Evolutionary conservation across 306 rosid genomes (phyloP).

Genomic region (Astragalus glycyphyllos): DNA sequence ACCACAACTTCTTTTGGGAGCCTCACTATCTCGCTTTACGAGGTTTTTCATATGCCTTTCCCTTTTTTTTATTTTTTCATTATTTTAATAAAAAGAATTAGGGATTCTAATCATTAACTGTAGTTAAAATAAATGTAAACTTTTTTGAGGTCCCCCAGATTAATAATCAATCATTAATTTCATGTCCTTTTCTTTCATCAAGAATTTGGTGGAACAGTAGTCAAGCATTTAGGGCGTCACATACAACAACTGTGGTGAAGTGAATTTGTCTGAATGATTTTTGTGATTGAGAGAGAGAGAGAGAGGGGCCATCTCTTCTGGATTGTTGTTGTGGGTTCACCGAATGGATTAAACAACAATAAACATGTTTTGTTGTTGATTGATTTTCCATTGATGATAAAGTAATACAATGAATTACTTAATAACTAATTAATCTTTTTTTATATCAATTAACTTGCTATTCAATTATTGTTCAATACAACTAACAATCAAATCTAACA

Average conservation of each 20-base stretch:
- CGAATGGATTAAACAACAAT: constrained; percentile 1
- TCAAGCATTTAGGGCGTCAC: not conserved
- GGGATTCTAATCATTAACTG: constrained; percentile 26
- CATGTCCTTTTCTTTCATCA: not conserved
- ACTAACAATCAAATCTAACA: too few species aligned
- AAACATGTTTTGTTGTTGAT: constrained; percentile 15
- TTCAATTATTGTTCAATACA: constrained; percentile 4
- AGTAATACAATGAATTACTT: not conserved
- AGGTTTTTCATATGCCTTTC: constrained; percentile 40
- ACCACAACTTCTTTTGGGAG: constrained; percentile 16
- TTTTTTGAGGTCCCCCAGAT: constrained; percentile 24
- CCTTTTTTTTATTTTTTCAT: not conserved
- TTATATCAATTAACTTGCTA: not conserved
- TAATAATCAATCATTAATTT: constrained; percentile 26
- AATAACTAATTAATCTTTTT: not conserved
- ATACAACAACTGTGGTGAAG: constrained; percentile 28
- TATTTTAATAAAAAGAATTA: not conserved
- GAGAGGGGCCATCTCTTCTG: not conserved
- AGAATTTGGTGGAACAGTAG: constrained; percentile 22
- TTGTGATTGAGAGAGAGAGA: not conserved
- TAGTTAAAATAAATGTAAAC: constrained; percentile 23
- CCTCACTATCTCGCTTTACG: constrained; percentile 50
- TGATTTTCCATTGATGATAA: not conserved
- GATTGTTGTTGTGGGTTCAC: constrained; percentile 17
- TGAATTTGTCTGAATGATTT: constrained; percentile 33